phyloP scores from a whole-genome alignment of 2,329 filamentous ascomycete species.

The Fusarium praegraminearum region DNA sequence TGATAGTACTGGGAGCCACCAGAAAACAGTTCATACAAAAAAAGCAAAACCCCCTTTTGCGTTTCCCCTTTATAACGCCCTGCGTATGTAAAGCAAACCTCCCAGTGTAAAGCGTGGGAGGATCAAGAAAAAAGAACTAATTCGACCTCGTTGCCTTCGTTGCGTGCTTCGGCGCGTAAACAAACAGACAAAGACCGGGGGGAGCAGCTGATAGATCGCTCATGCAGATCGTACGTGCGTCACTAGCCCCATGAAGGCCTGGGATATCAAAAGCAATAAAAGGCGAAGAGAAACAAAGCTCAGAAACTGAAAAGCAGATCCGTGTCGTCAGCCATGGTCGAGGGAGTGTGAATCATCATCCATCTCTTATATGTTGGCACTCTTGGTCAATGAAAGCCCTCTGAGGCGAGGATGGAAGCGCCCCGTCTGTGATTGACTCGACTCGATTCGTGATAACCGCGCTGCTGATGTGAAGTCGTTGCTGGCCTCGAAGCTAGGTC shows the following conservation, averaged over 20 bases:
- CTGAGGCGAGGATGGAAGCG: constrained; percentile 56
- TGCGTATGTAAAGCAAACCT: constrained; percentile 50
- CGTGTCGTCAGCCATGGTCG: constrained; percentile 37
- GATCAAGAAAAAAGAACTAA: constrained; percentile 38
- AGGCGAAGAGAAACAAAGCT: constrained; percentile 28
- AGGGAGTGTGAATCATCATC: constrained; percentile 32
- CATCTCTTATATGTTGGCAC: constrained; percentile 52
- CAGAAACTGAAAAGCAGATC: constrained; percentile 41
- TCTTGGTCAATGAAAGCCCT: constrained; percentile 59
- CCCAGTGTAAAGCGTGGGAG: constrained; percentile 31
- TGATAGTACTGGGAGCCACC: constrained; percentile 40
- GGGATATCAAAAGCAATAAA: constrained; percentile 55
- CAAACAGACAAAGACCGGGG: constrained; percentile 36
- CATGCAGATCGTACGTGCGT: constrained; percentile 63
- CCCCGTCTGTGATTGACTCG: constrained; percentile 64
- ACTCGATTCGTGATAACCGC: constrained; percentile 85
- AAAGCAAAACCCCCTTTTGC: constrained; percentile 40
- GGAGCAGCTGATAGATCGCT: constrained; percentile 60
- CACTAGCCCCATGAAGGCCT: constrained; percentile 49
- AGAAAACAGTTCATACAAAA: constrained; percentile 42
- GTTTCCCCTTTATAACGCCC: constrained; percentile 51
- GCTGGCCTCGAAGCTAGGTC: constrained; percentile 86
- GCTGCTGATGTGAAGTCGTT: constrained; percentile 93
- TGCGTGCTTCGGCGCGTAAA: constrained; percentile 36
- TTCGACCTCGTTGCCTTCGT: constrained; percentile 39